Evolutionary conservation across 148 eudicot genomes (phyloP).

Genomic region (Amaranthus palmeri): DNA sequence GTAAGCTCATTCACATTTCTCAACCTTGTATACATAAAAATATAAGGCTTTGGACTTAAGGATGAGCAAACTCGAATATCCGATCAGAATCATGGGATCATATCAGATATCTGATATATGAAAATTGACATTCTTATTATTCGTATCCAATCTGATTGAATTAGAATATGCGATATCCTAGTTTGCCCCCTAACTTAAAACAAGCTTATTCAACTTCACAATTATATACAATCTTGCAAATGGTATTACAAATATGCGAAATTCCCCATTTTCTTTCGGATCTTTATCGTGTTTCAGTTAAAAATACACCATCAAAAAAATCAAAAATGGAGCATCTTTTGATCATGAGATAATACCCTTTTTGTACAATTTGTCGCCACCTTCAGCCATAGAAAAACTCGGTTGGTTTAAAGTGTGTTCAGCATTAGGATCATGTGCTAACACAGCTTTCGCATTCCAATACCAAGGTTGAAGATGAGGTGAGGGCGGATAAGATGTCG

Average conservation of each 20-base stretch:
- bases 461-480: slow-evolving; percentile 77
- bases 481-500: slow-evolving; percentile 25
- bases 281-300: no score
- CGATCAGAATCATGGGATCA: no score
- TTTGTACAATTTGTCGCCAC: slow-evolving; percentile 79
- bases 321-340: neutral
- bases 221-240: neutral
- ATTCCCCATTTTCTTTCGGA: neutral
- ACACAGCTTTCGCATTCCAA: slow-evolving; percentile 53
- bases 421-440: slow-evolving; percentile 37
- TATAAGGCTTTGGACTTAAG: no score
- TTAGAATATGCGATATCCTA: no score
- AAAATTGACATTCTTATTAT: no score
- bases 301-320: neutral
- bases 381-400: slow-evolving; percentile 58
- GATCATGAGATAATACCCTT: slow-evolving; percentile 33
- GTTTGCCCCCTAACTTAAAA: no score
- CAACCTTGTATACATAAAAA: no score
- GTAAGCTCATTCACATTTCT: no score
- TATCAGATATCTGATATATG: neutral
- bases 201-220: neutral
- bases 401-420: slow-evolving; percentile 40
- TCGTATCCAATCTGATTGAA: no score
- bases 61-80: no score
- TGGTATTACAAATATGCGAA: neutral